Percentiles rank a stretch among this genome's conserved stretches.
Evolutionary conservation across 2,329 filamentous ascomycete genomes (phyloP).

Genomic region (Fusarium sp.): DNA sequence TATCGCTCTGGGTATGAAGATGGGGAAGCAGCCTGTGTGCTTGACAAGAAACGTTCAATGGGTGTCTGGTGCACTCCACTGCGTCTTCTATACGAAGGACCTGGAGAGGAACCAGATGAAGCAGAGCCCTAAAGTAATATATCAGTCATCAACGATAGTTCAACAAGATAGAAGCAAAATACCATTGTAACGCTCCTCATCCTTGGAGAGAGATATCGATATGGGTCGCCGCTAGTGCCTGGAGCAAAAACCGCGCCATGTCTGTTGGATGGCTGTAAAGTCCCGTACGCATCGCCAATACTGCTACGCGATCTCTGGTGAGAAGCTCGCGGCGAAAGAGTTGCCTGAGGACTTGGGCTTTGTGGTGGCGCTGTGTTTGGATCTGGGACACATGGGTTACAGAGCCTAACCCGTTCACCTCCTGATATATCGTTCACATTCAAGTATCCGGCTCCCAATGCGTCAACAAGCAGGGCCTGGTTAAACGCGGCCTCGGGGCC

Average conservation of each 20-base stretch:
- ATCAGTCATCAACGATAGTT: slow-evolving; percentile 10
- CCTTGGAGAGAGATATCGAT: slow-evolving; percentile 52
- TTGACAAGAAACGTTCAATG: slow-evolving; percentile 57
- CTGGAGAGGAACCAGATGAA: slow-evolving; percentile 44
- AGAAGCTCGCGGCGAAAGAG: slow-evolving; percentile 53
- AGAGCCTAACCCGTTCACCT: slow-evolving; percentile 70
- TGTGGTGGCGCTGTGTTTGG: slow-evolving; percentile 70
- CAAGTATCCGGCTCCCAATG: slow-evolving; percentile 57
- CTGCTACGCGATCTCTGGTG: slow-evolving; percentile 64
- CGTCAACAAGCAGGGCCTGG: slow-evolving; percentile 55
- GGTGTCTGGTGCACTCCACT: slow-evolving; percentile 54
- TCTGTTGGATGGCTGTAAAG: slow-evolving; percentile 48
- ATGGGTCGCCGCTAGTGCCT: slow-evolving; percentile 52
- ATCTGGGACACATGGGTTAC: slow-evolving; percentile 73
- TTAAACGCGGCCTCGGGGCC: slow-evolving; percentile 58
- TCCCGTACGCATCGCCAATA: slow-evolving; percentile 52
- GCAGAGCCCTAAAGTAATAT: slow-evolving; percentile 26
- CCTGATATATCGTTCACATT: slow-evolving; percentile 63
- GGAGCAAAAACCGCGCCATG: slow-evolving; percentile 56
- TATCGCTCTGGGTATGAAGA: slow-evolving; percentile 52
- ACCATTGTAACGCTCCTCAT: slow-evolving; percentile 66
- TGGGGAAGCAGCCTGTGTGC: slow-evolving; percentile 52
- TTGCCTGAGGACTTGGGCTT: slow-evolving; percentile 54
- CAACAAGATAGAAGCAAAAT: slow-evolving; percentile 42
- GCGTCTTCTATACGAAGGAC: slow-evolving; percentile 48